Conservation (phyloP, 345 rosid genomes). For the Excoecaria agallocha region DNA sequence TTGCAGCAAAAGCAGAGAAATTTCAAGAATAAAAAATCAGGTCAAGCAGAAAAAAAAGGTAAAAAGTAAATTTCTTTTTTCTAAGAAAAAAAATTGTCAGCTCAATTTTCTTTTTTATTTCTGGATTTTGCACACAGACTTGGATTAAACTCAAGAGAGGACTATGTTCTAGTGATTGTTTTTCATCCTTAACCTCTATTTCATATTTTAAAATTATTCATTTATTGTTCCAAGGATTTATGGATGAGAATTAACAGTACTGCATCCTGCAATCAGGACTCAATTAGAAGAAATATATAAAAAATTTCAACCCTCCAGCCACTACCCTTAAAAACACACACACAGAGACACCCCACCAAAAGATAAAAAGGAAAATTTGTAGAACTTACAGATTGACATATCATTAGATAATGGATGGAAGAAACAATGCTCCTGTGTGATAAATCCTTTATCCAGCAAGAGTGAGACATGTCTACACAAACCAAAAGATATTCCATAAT, state of each 20-base stretch:
- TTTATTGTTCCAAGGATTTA: neutral
- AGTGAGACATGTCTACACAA: slow-evolving; percentile 63
- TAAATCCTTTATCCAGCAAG: slow-evolving; percentile 72
- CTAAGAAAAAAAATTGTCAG: neutral
- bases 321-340: neutral
- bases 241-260: neutral
- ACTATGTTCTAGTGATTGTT: neutral
- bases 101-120: neutral
- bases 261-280: neutral
- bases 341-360: too few relatives aligned
- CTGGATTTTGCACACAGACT: neutral
- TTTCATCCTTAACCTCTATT: neutral
- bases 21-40: too few relatives aligned
- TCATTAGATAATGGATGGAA: slow-evolving; percentile 91
- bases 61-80: neutral
- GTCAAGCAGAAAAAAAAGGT: neutral
- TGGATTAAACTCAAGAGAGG: neutral
- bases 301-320: neutral
- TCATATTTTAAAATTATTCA: neutral
- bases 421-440: slow-evolving; percentile 57
- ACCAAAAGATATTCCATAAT: neutral
- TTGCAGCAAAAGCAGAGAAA: too few relatives aligned
- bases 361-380: too few relatives aligned
- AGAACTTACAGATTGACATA: slow-evolving; percentile 71
- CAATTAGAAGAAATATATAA: neutral